Evolutionary conservation across 345 rosid species (phyloP).

Genomic region (Reutealis trisperma): DNA sequence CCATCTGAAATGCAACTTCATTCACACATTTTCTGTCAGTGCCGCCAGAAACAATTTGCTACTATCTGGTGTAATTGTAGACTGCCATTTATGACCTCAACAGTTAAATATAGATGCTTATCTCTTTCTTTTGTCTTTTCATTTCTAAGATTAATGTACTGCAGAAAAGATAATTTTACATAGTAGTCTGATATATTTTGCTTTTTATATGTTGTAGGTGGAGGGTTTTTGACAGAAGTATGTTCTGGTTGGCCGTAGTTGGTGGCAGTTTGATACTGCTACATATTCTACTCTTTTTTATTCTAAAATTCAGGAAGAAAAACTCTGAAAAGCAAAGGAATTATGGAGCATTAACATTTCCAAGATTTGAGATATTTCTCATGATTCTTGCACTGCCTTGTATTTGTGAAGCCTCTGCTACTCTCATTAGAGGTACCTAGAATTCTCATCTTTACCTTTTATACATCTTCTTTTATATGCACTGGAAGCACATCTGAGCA

Average conservation of each 20-base stretch:
- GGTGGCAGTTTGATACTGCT: conserved; percentile 64
- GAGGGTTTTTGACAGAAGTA: conserved; percentile 77
- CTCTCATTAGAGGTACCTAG: conserved; percentile 59
- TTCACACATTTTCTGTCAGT: neutral
- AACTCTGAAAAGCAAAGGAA: conserved; percentile 40
- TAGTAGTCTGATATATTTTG: conserved; percentile 5
- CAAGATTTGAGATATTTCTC: conserved; percentile 83
- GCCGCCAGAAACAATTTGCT: neutral
- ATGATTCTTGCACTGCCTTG: conserved; percentile 73
- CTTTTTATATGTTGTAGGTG: conserved; percentile 50
- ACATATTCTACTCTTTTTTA: conserved; percentile 51
- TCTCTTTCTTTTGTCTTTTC: neutral
- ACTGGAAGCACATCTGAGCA: conserved; percentile 1
- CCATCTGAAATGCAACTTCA: neutral
- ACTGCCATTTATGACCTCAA: neutral
- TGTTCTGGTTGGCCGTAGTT: conserved; percentile 88
- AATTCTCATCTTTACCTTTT: neutral
- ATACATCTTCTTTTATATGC: neutral
- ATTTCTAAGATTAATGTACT: neutral
- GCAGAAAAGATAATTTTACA: neutral
- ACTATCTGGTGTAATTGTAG: neutral
- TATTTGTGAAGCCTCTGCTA: conserved; percentile 64
- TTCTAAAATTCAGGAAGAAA: conserved; percentile 54
- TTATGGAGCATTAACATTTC: conserved; percentile 71
- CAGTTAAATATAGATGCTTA: neutral